Evolutionary conservation across 768 basidiomycete genomes (phyloP).

Genomic region (Rhizopogon salebrosus): DNA sequence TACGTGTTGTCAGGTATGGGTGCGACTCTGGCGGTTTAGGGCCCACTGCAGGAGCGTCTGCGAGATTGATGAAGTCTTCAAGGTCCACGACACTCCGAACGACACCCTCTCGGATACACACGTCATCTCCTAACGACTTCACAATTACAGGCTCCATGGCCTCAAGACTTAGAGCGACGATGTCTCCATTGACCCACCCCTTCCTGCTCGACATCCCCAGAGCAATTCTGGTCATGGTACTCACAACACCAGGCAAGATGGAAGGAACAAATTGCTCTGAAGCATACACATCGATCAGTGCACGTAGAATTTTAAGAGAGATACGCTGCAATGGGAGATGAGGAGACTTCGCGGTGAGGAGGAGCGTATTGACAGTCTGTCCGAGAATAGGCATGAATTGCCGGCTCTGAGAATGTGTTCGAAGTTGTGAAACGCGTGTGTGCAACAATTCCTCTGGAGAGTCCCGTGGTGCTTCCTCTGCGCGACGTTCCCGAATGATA

Average conservation of each 20-base stretch:
- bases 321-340: slow-evolving; percentile 56
- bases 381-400: slow-evolving; percentile 76
- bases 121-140: slow-evolving; percentile 58
- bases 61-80: slow-evolving; percentile 51
- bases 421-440: slow-evolving; percentile 35
- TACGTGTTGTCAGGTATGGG: slow-evolving; percentile 52
- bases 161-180: slow-evolving; percentile 51
- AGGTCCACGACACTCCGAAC: slow-evolving; percentile 51
- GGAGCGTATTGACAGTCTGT: slow-evolving; percentile 73
- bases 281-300: slow-evolving; percentile 46
- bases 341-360: slow-evolving; percentile 51
- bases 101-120: slow-evolving; percentile 59
- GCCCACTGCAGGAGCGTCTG: slow-evolving; percentile 9
- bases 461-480: slow-evolving; percentile 35
- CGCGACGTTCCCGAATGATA: slow-evolving; percentile 50
- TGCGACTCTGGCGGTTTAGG: slow-evolving; percentile 20
- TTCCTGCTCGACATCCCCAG: slow-evolving; percentile 48
- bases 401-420: slow-evolving; percentile 32
- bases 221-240: slow-evolving; percentile 67
- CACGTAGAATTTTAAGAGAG: slow-evolving; percentile 53
- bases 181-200: slow-evolving; percentile 71
- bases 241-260: slow-evolving; percentile 81
- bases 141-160: slow-evolving; percentile 53
- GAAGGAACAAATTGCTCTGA: slow-evolving; percentile 54
- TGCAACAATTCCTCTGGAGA: slow-evolving; percentile 8